Evolutionary conservation across 805 yeast species (phyloP).

Genomic region (Wickerhamiella dianesei): DNA sequence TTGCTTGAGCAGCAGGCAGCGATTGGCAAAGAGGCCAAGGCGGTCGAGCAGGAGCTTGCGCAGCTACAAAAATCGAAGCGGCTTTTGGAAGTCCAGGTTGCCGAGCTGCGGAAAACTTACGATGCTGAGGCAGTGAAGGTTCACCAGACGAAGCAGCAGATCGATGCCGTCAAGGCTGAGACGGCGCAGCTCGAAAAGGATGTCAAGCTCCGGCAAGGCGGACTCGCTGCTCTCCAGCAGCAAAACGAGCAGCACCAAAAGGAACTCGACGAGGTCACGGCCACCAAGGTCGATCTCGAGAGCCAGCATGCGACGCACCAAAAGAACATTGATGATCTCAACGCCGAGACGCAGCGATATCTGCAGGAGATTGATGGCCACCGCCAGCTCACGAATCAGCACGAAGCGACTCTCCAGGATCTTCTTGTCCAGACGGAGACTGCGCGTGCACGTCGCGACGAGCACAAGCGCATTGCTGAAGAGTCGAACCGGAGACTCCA

Average conservation of each 20-base stretch:
- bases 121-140: slow-evolving; percentile 69
- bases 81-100: slow-evolving; percentile 60
- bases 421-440: not conserved
- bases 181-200: slow-evolving; percentile 21
- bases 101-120: slow-evolving; percentile 52
- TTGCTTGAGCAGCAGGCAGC: slow-evolving; percentile 25
- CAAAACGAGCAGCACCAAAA: slow-evolving; percentile 11
- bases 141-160: slow-evolving; percentile 50
- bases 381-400: not conserved
- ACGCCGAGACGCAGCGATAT: slow-evolving; percentile 13
- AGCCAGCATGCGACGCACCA: slow-evolving; percentile 7
- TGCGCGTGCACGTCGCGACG: slow-evolving; percentile 7
- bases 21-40: slow-evolving; percentile 36
- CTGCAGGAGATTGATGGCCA: not conserved
- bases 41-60: slow-evolving; percentile 67
- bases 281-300: slow-evolving; percentile 2
- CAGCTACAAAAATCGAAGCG: slow-evolving; percentile 51
- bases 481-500: not conserved
- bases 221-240: slow-evolving; percentile 16
- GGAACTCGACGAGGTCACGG: slow-evolving; percentile 6
- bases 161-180: slow-evolving; percentile 46
- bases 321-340: slow-evolving; percentile 8
- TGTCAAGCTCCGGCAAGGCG: slow-evolving; percentile 17
- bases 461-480: not conserved
- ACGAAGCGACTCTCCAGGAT: not conserved